Percentiles rank a stretch among this genome's conserved stretches.
Evolutionary conservation across 2,329 filamentous ascomycete species (phyloP).

Genomic region (Fonsecaea erecta): DNA sequence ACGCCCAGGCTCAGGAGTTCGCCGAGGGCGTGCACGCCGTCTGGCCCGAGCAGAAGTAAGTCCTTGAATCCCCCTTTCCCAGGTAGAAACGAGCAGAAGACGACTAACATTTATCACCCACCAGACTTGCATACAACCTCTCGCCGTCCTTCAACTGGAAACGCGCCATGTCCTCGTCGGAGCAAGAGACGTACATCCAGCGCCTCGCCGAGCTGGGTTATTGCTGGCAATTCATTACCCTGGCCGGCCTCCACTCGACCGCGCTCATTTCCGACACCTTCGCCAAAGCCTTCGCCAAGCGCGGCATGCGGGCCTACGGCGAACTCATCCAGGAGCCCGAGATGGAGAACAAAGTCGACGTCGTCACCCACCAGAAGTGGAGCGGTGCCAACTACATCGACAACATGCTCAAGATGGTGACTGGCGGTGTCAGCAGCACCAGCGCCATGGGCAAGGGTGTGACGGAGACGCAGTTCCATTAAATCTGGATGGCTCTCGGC

Average conservation of each 20-base stretch:
- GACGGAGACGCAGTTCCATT: slow-evolving; percentile 94
- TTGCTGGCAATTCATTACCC: slow-evolving; percentile 99
- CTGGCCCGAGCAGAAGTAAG: slow-evolving; percentile 94
- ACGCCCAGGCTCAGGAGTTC: slow-evolving; percentile 86
- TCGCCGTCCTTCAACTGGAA: slow-evolving; percentile 99
- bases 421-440: slow-evolving; percentile 86
- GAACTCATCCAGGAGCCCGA: slow-evolving; percentile 98
- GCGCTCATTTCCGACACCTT: slow-evolving; percentile 91
- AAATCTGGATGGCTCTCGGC: slow-evolving; percentile 22
- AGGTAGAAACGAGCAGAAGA: neutral
- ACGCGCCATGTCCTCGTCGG: slow-evolving; percentile 84
- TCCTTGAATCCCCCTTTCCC: slow-evolving; percentile 30
- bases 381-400: slow-evolving; percentile 93
- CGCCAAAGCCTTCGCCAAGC: slow-evolving; percentile 75
- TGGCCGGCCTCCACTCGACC: slow-evolving; percentile 93
- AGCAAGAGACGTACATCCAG: slow-evolving; percentile 97
- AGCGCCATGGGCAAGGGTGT: slow-evolving; percentile 97
- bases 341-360: slow-evolving; percentile 86
- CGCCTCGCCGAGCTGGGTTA: slow-evolving; percentile 87
- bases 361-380: slow-evolving; percentile 99
- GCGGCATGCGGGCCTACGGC: slow-evolving; percentile 95
- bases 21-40: slow-evolving; percentile 90
- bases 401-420: slow-evolving; percentile 95
- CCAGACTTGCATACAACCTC: slow-evolving; percentile 92
- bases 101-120: slow-evolving; percentile 4